Evolutionary conservation across 192 early-diverging fungal species (phyloP).

Genomic region (Cetraspora pellucida): DNA sequence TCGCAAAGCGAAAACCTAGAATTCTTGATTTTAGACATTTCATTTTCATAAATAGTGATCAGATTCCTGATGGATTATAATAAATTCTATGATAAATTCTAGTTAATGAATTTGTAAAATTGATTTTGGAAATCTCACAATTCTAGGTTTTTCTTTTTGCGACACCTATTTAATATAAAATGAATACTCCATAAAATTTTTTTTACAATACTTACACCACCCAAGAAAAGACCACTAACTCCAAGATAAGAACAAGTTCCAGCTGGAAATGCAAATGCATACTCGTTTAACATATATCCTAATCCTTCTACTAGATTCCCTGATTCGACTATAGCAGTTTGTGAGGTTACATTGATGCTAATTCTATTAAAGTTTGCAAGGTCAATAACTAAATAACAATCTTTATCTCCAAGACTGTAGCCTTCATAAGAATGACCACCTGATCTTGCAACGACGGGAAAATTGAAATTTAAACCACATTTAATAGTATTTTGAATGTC

Average conservation of each 20-base stretch:
- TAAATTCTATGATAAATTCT: too few relatives aligned
- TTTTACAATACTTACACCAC: conserved; percentile 29
- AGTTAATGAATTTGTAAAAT: too few relatives aligned
- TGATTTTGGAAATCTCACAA: too few relatives aligned
- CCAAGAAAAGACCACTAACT: conserved; percentile 43
- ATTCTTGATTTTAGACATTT: too few relatives aligned
- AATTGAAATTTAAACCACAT: conserved; percentile 35
- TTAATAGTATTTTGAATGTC: conserved; percentile 42
- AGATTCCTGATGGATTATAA: too few relatives aligned
- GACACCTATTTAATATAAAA: neutral
- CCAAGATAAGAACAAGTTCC: conserved; percentile 58
- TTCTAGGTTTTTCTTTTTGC: too few relatives aligned
- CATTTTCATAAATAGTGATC: too few relatives aligned
- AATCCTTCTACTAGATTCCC: conserved; percentile 51
- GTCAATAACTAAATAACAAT: conserved; percentile 48
- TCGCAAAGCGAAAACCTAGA: too few relatives aligned
- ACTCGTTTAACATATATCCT: conserved; percentile 37
- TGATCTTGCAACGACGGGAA: conserved; percentile 42
- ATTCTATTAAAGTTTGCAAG: conserved; percentile 38
- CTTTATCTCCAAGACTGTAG: conserved; percentile 42
- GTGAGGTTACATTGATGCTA: conserved; percentile 21
- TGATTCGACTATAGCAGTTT: conserved; percentile 41
- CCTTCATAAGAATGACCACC: conserved; percentile 61
- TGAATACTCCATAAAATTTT: too few relatives aligned
- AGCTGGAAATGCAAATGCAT: conserved; percentile 41